Evolutionary conservation across 2,329 filamentous ascomycete genomes (phyloP).

Genomic region (Lasiodiplodia theobromae): DNA sequence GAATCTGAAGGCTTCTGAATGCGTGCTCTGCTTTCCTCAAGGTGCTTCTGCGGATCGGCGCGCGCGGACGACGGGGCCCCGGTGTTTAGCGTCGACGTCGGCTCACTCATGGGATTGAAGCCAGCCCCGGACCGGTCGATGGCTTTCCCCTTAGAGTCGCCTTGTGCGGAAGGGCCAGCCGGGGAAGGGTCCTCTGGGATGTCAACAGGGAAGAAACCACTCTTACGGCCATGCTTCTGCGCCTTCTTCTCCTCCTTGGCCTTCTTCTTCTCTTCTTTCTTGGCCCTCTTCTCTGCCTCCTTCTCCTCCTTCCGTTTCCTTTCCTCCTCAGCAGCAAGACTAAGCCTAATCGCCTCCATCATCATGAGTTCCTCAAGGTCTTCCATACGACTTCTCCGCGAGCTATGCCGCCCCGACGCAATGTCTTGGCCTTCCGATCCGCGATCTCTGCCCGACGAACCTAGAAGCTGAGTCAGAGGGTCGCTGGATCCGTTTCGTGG

Average conservation of each 20-base stretch:
- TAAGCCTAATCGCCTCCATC: slow-evolving; percentile 91
- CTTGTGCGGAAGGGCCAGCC: slow-evolving; percentile 59
- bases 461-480: slow-evolving; percentile 36
- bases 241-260: slow-evolving; percentile 69
- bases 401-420: slow-evolving; percentile 55
- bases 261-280: slow-evolving; percentile 83
- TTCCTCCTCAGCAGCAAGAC: slow-evolving; percentile 91
- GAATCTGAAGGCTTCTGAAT: slow-evolving; percentile 38
- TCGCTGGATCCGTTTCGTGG: slow-evolving; percentile 47
- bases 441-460: slow-evolving; percentile 39
- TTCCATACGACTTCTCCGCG: slow-evolving; percentile 70
- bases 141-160: slow-evolving; percentile 58
- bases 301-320: slow-evolving; percentile 86
- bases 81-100: slow-evolving; percentile 51
- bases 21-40: slow-evolving; percentile 54
- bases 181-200: slow-evolving; percentile 41
- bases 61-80: slow-evolving; percentile 38
- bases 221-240: slow-evolving; percentile 72
- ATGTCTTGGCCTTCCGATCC: slow-evolving; percentile 45
- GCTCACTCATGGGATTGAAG: slow-evolving; percentile 52
- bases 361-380: slow-evolving; percentile 99
- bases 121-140: slow-evolving; percentile 52
- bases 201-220: slow-evolving; percentile 51
- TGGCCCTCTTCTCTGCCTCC: slow-evolving; percentile 80
- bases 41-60: slow-evolving; percentile 51